Evolutionary conservation across 2,329 filamentous ascomycete genomes (phyloP), one percentile per base, ranked within the genome.

Genomic region (Septoria petroselini): DNA sequence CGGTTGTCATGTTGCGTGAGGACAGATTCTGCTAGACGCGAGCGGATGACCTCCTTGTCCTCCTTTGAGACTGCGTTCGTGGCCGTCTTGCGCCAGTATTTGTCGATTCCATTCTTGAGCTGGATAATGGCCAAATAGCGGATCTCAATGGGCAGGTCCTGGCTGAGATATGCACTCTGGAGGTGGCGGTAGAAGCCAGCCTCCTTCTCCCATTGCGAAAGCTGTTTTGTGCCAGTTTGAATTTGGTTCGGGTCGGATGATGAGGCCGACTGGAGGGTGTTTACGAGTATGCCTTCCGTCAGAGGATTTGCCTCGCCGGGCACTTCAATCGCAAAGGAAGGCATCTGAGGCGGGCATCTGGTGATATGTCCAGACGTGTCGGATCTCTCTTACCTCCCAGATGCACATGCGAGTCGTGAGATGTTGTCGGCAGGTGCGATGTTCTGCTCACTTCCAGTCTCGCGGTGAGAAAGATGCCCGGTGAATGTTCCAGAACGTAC

Each of bases 41-140:
- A 80, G 41, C 91, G 83, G 46, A 98, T 93, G 30, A 79, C 66
- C 7, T 78, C 73, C 69, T 93, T 96, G 65, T 95, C 88, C 15
- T 85, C 80, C 52, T 81, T 80, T 40, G 68, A 71, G 4, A 85
- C 78, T 4, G 80, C 77, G 70, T 78, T 81, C 21, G 86, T 80
- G 41, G 88, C 82, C 27, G 86, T 87, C 66, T 78, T 88, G 65
- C 93, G 81, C 93, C 93, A 98, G 70, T 90, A 89, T 66, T 86
- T 90, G 67, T 97, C 91, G 69, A 97, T 91, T 48, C 91, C 93
- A 68, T 97, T 96, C 68, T 97, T 97, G 46, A 98, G 78, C 66
- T 95, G 88, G 59, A 97, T 95, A 50, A 97, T 82, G 47, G 91
- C 87, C 8, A 96, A 83, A 64, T 95, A 90, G 54, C 93, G 86